Evolutionary conservation across 768 basidiomycete genomes (phyloP).

Genomic region (Lactarius vividus): DNA sequence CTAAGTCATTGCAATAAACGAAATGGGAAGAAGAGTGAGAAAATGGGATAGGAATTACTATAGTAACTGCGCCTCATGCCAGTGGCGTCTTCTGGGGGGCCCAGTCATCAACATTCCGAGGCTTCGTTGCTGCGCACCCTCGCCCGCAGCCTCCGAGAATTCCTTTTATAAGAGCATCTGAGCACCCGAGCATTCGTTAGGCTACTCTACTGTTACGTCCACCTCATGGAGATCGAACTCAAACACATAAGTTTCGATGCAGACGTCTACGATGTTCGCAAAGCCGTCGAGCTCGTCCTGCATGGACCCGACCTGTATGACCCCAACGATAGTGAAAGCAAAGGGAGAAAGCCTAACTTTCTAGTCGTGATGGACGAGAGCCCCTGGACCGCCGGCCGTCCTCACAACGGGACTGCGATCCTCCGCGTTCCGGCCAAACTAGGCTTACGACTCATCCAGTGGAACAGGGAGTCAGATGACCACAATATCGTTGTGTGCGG

Average conservation of each 20-base stretch:
- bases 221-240: slow-evolving; percentile 43
- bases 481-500: slow-evolving; percentile 29
- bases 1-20: slow-evolving; percentile 29
- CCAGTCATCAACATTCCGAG: slow-evolving; percentile 25
- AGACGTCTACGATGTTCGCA: slow-evolving; percentile 55
- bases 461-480: slow-evolving; percentile 38
- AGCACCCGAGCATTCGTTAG: background rate
- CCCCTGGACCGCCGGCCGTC: slow-evolving; percentile 40
- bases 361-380: slow-evolving; percentile 51
- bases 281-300: slow-evolving; percentile 52
- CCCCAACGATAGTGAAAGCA: slow-evolving; percentile 34
- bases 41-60: background rate
- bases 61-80: background rate
- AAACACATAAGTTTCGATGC: slow-evolving; percentile 38
- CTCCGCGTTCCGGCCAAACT: slow-evolving; percentile 35
- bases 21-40: background rate
- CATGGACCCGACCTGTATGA: slow-evolving; percentile 50
- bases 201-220: background rate
- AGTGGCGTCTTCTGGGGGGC: background rate
- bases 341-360: slow-evolving; percentile 52
- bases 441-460: slow-evolving; percentile 47
- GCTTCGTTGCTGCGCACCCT: slow-evolving; percentile 9
- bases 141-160: background rate
- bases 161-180: background rate
- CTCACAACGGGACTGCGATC: slow-evolving; percentile 53